Conservation (phyloP, 2,329 filamentous ascomycete genomes). For the Penicillium griseofulvum region DNA sequence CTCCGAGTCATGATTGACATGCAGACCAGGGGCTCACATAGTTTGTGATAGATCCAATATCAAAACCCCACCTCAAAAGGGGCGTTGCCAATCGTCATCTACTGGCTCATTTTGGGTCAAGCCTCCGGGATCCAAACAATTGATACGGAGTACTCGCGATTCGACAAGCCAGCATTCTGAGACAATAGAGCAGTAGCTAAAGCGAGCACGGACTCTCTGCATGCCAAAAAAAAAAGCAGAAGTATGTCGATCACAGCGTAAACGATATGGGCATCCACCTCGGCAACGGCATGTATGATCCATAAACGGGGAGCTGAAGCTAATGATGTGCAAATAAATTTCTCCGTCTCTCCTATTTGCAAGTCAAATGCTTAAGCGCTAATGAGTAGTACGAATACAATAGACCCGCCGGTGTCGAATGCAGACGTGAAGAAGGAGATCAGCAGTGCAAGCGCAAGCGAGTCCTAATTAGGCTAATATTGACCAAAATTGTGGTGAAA, state of each 20-base stretch:
- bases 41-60: constrained; percentile 4
- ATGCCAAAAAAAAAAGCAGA: not conserved
- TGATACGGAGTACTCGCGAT: not conserved
- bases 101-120: not conserved
- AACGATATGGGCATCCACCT: not conserved
- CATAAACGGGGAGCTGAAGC: constrained; percentile 2
- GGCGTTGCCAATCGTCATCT: not conserved
- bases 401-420: not conserved
- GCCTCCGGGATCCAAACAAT: not conserved
- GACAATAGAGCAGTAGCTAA: not conserved
- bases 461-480: not conserved
- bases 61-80: not conserved
- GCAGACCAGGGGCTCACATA: not conserved
- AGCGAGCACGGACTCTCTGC: not conserved
- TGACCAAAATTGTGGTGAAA: not conserved
- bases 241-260: constrained; percentile 1
- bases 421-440: not conserved
- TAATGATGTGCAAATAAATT: constrained; percentile 16
- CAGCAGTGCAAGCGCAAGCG: not conserved
- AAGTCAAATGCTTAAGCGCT: not conserved
- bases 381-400: constrained; percentile 5
- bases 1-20: not conserved
- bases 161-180: not conserved
- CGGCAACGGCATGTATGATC: not conserved
- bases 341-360: constrained; percentile 1